Evolutionary conservation across 2,329 filamentous ascomycete species (phyloP), one percentile per base, ranked within the genome.

Genomic region (Fusarium lateritium): DNA sequence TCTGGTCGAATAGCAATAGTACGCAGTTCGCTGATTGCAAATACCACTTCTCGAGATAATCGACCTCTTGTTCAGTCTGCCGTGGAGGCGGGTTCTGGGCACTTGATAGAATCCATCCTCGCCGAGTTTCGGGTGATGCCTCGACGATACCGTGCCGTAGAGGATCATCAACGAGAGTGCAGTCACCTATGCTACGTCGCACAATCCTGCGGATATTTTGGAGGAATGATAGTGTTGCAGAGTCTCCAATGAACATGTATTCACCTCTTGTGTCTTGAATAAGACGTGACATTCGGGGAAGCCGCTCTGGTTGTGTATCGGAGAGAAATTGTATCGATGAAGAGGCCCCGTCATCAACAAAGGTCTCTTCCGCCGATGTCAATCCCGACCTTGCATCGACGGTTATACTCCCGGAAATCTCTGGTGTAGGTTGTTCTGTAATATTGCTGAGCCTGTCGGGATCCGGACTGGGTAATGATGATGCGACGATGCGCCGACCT

Each of bases 181-280:
- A 79, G 5, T 69, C 69, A 6, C 77, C 78, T 6, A 80, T 52
- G 17, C 73, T 71, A 22, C 75, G 70, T 6, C 71, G 70, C 0
- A 79, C 76, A 19, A 79, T 69, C 5, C 78, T 72, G 1, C 78
- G 75, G 15, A 79, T 78, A 22, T 76, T 76, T 28, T 79, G 76
- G 2, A 79, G 64, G 28, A 79, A 78, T 0, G 76, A 77, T 7
- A 79, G 31, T 6, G 76, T 79, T 9, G 77, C 77, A 19, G 78
- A 77, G 62, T 79, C 78, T n/a, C 78, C 78, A 28, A 80, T 75
- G 46, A 79, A 80, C 70, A 80, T 77, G 67, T 77, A 77, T 31
- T 73, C 75, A 17, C 76, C 77, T 36, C 75, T 70, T 8, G 72
- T 76, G 33, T 78, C 77, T 39, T 78, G 72, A 8, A 79, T 69